Base-by-base conservation (phyloP, 2,329 filamentous ascomycete species). In the Hymenoscyphus occultus region DNA sequence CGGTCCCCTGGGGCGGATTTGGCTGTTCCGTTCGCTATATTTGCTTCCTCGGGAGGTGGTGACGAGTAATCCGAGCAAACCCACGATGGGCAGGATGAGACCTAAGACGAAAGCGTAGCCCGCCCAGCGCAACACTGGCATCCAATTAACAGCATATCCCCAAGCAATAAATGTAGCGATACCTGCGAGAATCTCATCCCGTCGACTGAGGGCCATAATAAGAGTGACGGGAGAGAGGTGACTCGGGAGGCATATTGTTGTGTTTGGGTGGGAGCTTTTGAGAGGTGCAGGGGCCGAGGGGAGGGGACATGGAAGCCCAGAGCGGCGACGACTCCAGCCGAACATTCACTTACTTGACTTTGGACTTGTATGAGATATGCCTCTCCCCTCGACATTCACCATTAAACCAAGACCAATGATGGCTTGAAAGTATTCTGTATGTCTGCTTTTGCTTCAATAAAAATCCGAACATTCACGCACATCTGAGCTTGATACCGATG, bases 61-160 rank as follows among this genome's bases (percentile, higher is more conserved):
- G 59, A 88, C 73, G 42, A 90, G 76, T 39, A 91, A 76, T 62
- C 84, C 84, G 64, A 86, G 76, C 64, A 90, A 74, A 64, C 82
- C 81, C 56, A 84, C 76, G 60, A 84, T 70, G 2, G 83, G 74
- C 59, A 88, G 80, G 68, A 89, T 71, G 69, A 84, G 80, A 70
- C 95, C 94, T 70, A 85, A 79, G 70, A 90, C 80, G 76, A 98
- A 92, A 72, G 93, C 92, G 78, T 96, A 91, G 73, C 90, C 91
- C 54, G 91, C 83, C 84, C 91, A 96, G 77, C 92, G 92, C 70
- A 98, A 81, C 66, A 87, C 80, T 39, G 94, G 93, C 73, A 93
- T 82, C 88, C 90, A 96, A 80, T 90, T 88, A 71, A 92, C 89
- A 66, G 90, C 84, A 77, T 93, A 89, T 68, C 91, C 91, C 94